These are phyloP conservation scores for Fusarium circinatum DNA, from an alignment of 2,329 filamentous ascomycete genomes.

Conservation along the genomic window DNA sequence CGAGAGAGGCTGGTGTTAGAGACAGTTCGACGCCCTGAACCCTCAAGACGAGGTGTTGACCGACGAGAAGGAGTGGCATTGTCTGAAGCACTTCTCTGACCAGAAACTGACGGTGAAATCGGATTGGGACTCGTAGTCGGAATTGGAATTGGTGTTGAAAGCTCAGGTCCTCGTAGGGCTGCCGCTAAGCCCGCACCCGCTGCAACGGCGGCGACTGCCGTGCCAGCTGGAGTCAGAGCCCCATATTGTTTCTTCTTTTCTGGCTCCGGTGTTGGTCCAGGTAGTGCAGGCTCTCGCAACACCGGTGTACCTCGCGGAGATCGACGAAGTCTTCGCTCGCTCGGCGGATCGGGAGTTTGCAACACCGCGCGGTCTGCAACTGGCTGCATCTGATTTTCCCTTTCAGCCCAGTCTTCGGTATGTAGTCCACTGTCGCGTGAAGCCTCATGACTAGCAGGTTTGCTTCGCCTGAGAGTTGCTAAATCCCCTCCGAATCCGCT, in stretches of 20 bases:
- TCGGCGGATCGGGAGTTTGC: constrained; percentile 44
- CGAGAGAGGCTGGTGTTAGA: constrained; percentile 67
- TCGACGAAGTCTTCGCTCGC: constrained; percentile 44
- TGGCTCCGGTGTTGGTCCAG: constrained; percentile 56
- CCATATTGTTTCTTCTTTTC: constrained; percentile 54
- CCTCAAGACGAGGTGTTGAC: constrained; percentile 39
- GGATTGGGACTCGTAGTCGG: constrained; percentile 20
- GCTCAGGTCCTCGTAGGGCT: constrained; percentile 22
- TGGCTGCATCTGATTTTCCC: constrained; percentile 36
- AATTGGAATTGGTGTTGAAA: constrained; percentile 26
- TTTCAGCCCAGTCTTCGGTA: constrained; percentile 59
- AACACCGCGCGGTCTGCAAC: constrained; percentile 31
- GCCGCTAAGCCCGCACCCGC: constrained; percentile 32
- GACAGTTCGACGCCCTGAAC: constrained; percentile 53
- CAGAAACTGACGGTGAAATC: constrained; percentile 7
- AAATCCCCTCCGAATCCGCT: constrained; percentile 61
- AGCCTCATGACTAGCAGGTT: constrained; percentile 47
- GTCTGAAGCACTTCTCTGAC: constrained; percentile 53
- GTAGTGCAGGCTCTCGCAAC: constrained; percentile 52
- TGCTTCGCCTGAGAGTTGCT: constrained; percentile 53
- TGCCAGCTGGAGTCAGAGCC: constrained; percentile 34
- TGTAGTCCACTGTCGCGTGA: constrained; percentile 68
- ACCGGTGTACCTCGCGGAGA: constrained; percentile 53
- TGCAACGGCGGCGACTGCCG: constrained; percentile 20
- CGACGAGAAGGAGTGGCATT: constrained; percentile 34